A percentile compares a stretch with the other conserved stretches of the same genome.
Conservation (phyloP, 306 rosid species). For the Medicago lupulina region DNA sequence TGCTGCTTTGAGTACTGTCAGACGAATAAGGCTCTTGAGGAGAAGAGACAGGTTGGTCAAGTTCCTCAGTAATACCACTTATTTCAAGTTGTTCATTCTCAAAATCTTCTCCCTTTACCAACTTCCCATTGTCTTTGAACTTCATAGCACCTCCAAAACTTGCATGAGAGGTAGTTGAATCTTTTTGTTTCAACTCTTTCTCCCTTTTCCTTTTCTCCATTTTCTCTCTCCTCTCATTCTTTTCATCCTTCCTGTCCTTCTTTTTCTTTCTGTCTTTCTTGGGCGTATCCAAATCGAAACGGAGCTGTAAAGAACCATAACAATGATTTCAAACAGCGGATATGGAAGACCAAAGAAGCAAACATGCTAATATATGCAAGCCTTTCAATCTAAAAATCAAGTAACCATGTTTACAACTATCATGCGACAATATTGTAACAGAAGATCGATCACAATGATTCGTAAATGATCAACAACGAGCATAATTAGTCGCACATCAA, state of each 20-base stretch:
- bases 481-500: not conserved
- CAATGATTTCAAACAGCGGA: constrained; percentile 58
- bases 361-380: constrained; percentile 37
- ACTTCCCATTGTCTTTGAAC: constrained; percentile 21
- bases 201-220: constrained; percentile 32
- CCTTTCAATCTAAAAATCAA: constrained; percentile 32
- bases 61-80: constrained; percentile 81
- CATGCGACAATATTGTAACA: constrained; percentile 23
- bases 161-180: not conserved
- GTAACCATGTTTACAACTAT: constrained; percentile 18
- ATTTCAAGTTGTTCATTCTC: constrained; percentile 58
- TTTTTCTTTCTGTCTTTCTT: constrained; percentile 46
- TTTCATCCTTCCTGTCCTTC: constrained; percentile 40
- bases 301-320: constrained; percentile 87
- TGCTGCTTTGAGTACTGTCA: constrained; percentile 62
- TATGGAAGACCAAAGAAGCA: constrained; percentile 53
- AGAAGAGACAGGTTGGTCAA: constrained; percentile 57
- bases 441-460: not conserved
- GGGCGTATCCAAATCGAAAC: constrained; percentile 44
- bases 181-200: constrained; percentile 36
- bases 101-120: constrained; percentile 33
- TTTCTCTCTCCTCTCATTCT: constrained; percentile 28
- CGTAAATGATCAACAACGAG: not conserved
- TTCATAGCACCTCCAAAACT: constrained; percentile 1
- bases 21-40: constrained; percentile 52